Evolutionary conservation across 164 flowering plant species (phyloP).

Genomic region (Houttuynia cordata): DNA sequence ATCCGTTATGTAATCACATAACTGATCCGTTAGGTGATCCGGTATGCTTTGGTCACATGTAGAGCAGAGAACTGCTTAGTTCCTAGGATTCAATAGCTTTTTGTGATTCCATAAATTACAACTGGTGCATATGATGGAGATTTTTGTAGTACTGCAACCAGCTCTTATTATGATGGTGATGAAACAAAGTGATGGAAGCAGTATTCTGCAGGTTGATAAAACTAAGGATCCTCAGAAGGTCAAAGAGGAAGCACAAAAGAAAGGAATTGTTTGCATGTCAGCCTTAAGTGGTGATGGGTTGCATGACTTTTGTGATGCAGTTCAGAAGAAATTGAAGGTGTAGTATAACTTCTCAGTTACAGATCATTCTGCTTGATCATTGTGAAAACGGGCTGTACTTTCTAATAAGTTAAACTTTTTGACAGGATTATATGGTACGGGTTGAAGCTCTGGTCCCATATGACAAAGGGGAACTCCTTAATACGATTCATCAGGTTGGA

Average conservation of each 20-base stretch:
- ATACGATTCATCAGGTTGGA: conserved; percentile 78
- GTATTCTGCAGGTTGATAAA: conserved; percentile 54
- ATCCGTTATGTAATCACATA: too few relatives aligned
- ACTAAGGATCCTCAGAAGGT: conserved; percentile 46
- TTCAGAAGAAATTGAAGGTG: conserved; percentile 67
- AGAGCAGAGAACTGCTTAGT: too few relatives aligned
- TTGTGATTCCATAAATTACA: too few relatives aligned
- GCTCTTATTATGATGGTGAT: neutral
- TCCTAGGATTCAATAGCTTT: too few relatives aligned
- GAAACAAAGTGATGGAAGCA: neutral
- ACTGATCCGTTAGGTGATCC: too few relatives aligned
- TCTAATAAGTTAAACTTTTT: neutral
- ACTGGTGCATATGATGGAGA: neutral
- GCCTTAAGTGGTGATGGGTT: conserved; percentile 72
- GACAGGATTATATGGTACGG: conserved; percentile 89
- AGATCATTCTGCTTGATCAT: neutral
- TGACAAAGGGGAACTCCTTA: conserved; percentile 84
- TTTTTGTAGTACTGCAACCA: neutral
- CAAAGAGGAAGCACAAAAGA: conserved; percentile 46
- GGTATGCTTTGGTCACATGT: too few relatives aligned
- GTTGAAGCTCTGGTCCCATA: conserved; percentile 84
- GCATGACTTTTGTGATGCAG: conserved; percentile 60
- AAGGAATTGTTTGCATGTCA: conserved; percentile 63
- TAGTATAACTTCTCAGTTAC: neutral
- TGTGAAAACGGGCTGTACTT: neutral